Conservation (phyloP, 768 basidiomycete genomes). For the Lentinula lateritia region DNA sequence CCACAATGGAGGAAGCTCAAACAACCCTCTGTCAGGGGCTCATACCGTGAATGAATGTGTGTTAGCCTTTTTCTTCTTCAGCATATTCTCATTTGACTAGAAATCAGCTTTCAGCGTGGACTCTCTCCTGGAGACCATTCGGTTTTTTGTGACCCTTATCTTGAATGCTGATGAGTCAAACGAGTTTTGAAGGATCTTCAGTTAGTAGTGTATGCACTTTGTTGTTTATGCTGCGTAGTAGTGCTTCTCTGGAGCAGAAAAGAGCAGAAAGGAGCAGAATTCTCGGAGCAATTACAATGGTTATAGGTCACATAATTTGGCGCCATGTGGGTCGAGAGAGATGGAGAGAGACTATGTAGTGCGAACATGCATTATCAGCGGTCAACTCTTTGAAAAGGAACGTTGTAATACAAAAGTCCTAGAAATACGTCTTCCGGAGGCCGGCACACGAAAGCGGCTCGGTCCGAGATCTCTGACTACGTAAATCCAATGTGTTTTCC, state of each 20-base stretch:
- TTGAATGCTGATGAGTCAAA: slow-evolving; percentile 61
- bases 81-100: slow-evolving; percentile 8
- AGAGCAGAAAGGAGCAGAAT: too few species aligned
- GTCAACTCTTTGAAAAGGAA: too few species aligned
- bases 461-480: not conserved
- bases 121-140: slow-evolving; percentile 56
- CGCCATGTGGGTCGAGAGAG: too few species aligned
- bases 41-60: slow-evolving; percentile 74
- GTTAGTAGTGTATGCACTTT: too few species aligned
- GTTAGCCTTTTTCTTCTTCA: slow-evolving; percentile 12
- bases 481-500: not conserved
- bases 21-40: slow-evolving; percentile 32
- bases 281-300: too few species aligned
- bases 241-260: too few species aligned
- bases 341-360: too few species aligned
- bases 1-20: slow-evolving; percentile 27
- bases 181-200: not conserved
- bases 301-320: too few species aligned
- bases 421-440: too few species aligned
- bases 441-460: not conserved
- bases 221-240: too few species aligned
- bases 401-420: too few species aligned
- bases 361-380: too few species aligned
- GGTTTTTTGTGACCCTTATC: slow-evolving; percentile 61
- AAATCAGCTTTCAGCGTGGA: slow-evolving; percentile 42